phyloP scores from a whole-genome alignment of 2,329 filamentous ascomycete species.

The Laburnicola sp. region DNA sequence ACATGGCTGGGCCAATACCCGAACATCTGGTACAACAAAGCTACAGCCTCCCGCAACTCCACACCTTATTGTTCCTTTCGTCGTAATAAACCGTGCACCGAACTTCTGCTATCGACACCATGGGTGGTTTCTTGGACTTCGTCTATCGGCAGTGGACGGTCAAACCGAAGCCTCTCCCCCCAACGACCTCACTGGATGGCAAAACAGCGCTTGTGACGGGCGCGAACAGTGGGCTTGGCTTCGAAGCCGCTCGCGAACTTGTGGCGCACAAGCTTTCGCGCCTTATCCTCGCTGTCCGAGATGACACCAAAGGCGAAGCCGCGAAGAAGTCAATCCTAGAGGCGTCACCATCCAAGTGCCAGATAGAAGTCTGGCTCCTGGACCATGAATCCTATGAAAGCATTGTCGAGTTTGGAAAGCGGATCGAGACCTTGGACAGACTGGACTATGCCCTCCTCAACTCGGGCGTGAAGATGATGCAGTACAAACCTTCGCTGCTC shows the following conservation, averaged over 20 bases:
- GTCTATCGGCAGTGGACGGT: constrained; percentile 16
- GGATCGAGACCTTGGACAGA: constrained; percentile 40
- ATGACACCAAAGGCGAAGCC: constrained; percentile 46
- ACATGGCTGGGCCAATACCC: no score
- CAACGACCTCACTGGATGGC: constrained; percentile 37
- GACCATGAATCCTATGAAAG: constrained; percentile 53
- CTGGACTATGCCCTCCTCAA: constrained; percentile 54
- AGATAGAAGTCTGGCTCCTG: constrained; percentile 51
- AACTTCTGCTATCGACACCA: not conserved
- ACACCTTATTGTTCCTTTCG: not conserved
- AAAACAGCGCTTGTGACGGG: constrained; percentile 56
- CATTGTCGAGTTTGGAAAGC: constrained; percentile 49
- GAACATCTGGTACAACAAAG: no score
- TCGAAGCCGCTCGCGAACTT: constrained; percentile 55
- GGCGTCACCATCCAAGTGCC: constrained; percentile 35
- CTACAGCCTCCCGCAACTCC: not conserved
- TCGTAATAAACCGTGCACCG: no score
- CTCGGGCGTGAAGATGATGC: constrained; percentile 37
- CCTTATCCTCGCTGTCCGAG: constrained; percentile 54
- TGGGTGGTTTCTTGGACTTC: constrained; percentile 21
- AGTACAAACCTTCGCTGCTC: constrained; percentile 44
- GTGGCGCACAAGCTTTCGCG: constrained; percentile 47
- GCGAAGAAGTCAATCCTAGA: constrained; percentile 47
- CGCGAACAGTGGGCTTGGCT: constrained; percentile 55
- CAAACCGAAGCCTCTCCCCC: constrained; percentile 17